Conservation (phyloP, 495 filamentous ascomycete species). For the Parmelia sp. region DNA sequence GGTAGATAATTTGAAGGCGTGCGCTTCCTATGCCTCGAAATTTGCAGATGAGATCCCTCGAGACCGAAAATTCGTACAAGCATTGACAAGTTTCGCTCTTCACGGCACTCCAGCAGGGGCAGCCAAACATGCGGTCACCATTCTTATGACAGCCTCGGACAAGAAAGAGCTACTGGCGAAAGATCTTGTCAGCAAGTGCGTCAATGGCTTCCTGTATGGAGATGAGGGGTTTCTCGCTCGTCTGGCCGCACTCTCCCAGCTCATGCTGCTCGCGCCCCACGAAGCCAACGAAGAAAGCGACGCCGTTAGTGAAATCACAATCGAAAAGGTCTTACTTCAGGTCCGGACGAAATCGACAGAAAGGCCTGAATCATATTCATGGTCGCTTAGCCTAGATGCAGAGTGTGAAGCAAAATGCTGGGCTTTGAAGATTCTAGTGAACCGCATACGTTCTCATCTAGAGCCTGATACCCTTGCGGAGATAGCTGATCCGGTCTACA, state of each 20-base stretch:
- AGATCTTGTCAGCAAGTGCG: slow-evolving; percentile 68
- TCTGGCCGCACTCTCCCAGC: slow-evolving; percentile 74
- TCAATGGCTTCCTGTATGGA: slow-evolving; percentile 71
- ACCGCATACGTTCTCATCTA: slow-evolving; percentile 64
- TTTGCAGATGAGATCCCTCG: slow-evolving; percentile 79
- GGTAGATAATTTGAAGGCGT: slow-evolving; percentile 87
- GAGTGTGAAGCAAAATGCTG: slow-evolving; percentile 80
- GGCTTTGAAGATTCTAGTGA: slow-evolving; percentile 85
- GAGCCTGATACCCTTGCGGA: slow-evolving; percentile 47
- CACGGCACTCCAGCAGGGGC: slow-evolving; percentile 74
- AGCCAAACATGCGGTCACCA: slow-evolving; percentile 87
- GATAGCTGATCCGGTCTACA: slow-evolving; percentile 62
- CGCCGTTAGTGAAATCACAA: slow-evolving; percentile 68
- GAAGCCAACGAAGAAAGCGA: slow-evolving; percentile 68
- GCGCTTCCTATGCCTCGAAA: slow-evolving; percentile 77
- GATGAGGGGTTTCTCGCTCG: slow-evolving; percentile 72
- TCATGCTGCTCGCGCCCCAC: slow-evolving; percentile 69
- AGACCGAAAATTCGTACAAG: slow-evolving; percentile 76
- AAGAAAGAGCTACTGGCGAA: slow-evolving; percentile 81
- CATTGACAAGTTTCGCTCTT: slow-evolving; percentile 71
- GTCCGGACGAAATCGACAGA: slow-evolving; percentile 50
- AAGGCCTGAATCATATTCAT: slow-evolving; percentile 47
- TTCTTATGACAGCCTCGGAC: slow-evolving; percentile 74
- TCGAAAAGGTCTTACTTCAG: slow-evolving; percentile 67
- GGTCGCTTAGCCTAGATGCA: slow-evolving; percentile 69